phyloP scores from a whole-genome alignment of 768 basidiomycete genomes.

The Sarcomyxa edulis region DNA sequence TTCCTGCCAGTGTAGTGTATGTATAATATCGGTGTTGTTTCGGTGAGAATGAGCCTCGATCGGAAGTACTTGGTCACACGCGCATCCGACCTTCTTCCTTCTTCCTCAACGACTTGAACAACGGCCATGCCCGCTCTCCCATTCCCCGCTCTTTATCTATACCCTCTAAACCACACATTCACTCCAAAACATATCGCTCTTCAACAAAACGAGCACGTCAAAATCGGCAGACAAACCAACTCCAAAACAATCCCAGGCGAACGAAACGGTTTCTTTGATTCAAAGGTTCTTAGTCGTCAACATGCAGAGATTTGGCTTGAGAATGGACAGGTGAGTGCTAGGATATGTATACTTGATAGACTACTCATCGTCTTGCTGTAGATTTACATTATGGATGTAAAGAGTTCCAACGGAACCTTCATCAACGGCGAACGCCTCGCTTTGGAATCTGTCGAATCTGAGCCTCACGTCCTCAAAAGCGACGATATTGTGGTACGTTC shows the following conservation, averaged over 20 bases:
- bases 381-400: slow-evolving; percentile 99
- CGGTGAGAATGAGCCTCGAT: too few relatives aligned
- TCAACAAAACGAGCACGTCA: slow-evolving; percentile 57
- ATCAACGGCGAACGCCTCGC: slow-evolving; percentile 94
- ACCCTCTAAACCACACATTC: slow-evolving; percentile 93
- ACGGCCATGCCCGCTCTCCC: slow-evolving; percentile 21
- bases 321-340: slow-evolving; percentile 61
- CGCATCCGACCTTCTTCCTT: too few relatives aligned
- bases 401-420: slow-evolving; percentile 97
- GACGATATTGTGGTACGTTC: slow-evolving; percentile 90
- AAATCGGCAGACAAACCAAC: slow-evolving; percentile 96
- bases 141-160: slow-evolving; percentile 59
- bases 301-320: slow-evolving; percentile 99
- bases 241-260: slow-evolving; percentile 91
- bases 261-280: slow-evolving; percentile 95
- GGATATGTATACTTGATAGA: slow-evolving; percentile 9
- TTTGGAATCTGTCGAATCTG: slow-evolving; percentile 83
- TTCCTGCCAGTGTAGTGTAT: too few relatives aligned
- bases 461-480: slow-evolving; percentile 89
- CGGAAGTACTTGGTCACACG: too few relatives aligned
- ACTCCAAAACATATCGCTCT: slow-evolving; percentile 92
- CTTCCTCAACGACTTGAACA: neutral
- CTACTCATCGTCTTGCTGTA: slow-evolving; percentile 25
- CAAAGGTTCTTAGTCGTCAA: slow-evolving; percentile 86
- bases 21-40: too few relatives aligned